Base-by-base conservation (phyloP, 1,284 basidiomycete genomes). In the Melanopsichium pennsylvanicum region DNA sequence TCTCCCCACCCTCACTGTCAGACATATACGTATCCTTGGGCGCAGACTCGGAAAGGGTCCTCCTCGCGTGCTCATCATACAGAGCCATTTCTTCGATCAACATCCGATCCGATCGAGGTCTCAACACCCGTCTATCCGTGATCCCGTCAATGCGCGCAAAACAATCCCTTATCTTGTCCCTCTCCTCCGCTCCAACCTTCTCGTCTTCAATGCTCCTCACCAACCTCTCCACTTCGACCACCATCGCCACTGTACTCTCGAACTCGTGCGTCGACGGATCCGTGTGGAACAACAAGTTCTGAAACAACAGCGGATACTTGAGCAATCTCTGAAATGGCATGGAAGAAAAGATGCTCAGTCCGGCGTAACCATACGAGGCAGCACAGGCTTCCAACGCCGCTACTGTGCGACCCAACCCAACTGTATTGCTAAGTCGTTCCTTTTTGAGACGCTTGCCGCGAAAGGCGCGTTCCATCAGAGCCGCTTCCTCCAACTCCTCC, bases 181-280 rank as follows among this genome's bases (percentile, higher is more conserved):
- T 86, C 80, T 96, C 93, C 81, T 97, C 95, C 81, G 91, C 91
- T 79, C 90, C 89, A 45, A 93, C 90, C 85, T 97, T 97, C 83
- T 97, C 93, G 78, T 97, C 93, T 82, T 98, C 95, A 58, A 98
- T 97, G 52, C 89, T 91, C 41, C 94, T 87, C 35, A 98, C 93
- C 70, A 97, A 94, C 12, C 87, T 88, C 83, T 98, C 94, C 13
- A 98, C 92, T 80, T 97, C 93, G 21, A 93, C 92, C 0, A 97
- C 93, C 92, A 97, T 95, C 76, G 90, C 89, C 34, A 97, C 84
- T 4, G 93, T 96, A 74, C 89, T 91, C 80, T 98, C 95, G 78
- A 97, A 98, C 83, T 98, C 95, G 78, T 90, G 93, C 2, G 93
- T 93, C 68, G 92, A 94, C 1, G 95, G 93, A 76, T 97, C 95